A percentile compares a stretch with the other conserved stretches of the same genome.
Evolutionary conservation across 495 filamentous ascomycete species (phyloP).

Genomic region (Podospora bellae-mahoneyi): DNA sequence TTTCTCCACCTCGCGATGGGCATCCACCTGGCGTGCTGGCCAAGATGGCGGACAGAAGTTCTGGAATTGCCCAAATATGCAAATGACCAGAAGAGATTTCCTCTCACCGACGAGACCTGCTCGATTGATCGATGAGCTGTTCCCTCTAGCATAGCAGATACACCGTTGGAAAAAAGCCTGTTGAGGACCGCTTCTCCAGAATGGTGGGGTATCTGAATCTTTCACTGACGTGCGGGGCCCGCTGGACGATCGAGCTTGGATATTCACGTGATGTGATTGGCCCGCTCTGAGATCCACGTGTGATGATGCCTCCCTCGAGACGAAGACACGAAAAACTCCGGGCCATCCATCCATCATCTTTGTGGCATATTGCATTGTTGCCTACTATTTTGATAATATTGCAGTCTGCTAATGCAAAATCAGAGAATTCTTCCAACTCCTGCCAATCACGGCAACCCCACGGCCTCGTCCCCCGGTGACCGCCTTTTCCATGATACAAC

Average conservation of each 20-base stretch:
- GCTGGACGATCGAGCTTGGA: background rate
- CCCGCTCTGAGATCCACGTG: background rate
- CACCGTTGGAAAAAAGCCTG: background rate
- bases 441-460: conserved; percentile 20
- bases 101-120: background rate
- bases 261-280: background rate
- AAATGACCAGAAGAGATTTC: conserved; percentile 16
- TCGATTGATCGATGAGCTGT: background rate
- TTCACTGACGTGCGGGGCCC: background rate
- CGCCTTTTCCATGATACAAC: conserved; percentile 21
- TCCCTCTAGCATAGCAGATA: background rate
- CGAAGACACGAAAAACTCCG: background rate
- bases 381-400: background rate
- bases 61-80: conserved; percentile 16
- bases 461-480: conserved; percentile 21
- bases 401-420: background rate
- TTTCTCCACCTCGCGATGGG: conserved; percentile 10
- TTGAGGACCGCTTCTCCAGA: background rate
- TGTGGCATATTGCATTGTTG: background rate
- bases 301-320: background rate
- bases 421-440: conserved; percentile 13
- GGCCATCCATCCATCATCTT: background rate
- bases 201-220: background rate
- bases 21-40: conserved; percentile 2
- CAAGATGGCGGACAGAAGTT: conserved; percentile 4